Percentiles rank a stretch among this genome's conserved stretches.
Conservation (phyloP, 345 rosid species). For the Noccaea bulbosa region DNA sequence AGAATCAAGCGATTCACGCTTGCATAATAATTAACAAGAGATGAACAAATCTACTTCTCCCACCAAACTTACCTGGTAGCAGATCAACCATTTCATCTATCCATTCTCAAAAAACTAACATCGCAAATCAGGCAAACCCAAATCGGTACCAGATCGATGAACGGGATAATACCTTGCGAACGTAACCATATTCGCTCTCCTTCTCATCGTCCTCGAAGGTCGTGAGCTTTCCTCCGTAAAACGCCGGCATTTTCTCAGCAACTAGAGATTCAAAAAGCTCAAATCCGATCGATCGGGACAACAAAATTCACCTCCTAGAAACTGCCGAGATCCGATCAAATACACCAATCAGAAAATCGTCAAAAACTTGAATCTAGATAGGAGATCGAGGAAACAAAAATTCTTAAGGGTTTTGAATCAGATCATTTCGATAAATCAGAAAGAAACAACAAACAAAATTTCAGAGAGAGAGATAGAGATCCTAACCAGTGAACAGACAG, state of each 20-base stretch:
- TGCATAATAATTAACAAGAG: background rate
- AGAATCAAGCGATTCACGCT: conserved; percentile 25
- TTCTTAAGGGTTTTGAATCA: conserved; percentile 24
- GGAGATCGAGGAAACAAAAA: conserved; percentile 35
- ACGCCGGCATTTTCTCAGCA: conserved; percentile 68
- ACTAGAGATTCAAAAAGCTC: conserved; percentile 16
- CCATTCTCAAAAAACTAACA: conserved; percentile 17
- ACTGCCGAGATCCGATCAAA: conserved; percentile 47
- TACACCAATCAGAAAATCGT: conserved; percentile 13
- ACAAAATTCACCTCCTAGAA: conserved; percentile 31
- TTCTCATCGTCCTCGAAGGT: conserved; percentile 95
- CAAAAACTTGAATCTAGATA: conserved; percentile 6
- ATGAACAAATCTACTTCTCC: conserved; percentile 25
- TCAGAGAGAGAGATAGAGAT: conserved; percentile 35
- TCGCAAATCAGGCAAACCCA: background rate
- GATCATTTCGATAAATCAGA: conserved; percentile 23
- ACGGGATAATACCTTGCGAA: conserved; percentile 71
- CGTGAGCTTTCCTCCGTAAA: conserved; percentile 82
- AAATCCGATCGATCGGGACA: conserved; percentile 4
- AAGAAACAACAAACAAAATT: background rate
- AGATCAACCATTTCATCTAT: conserved; percentile 23
- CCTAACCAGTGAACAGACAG: conserved; percentile 41
- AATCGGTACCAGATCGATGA: conserved; percentile 35
- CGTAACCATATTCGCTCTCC: conserved; percentile 99
- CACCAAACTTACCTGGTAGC: conserved; percentile 20